These are phyloP conservation scores for Parascedosporium putredinis DNA, from an alignment of 2,329 filamentous ascomycete genomes.

Conservation along the genomic window DNA sequence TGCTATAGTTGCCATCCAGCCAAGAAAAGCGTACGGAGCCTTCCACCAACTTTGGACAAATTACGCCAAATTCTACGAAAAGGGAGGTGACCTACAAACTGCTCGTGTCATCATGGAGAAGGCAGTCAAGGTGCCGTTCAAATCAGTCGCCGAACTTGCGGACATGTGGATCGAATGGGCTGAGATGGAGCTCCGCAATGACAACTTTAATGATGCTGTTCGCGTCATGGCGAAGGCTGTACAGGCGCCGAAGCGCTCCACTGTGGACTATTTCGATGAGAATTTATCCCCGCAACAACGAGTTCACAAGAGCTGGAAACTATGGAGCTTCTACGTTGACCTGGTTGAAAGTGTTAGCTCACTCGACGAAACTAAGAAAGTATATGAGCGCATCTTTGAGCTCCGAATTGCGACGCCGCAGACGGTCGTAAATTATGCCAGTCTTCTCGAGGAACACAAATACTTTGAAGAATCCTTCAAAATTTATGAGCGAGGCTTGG, in stretches of 20 bases:
- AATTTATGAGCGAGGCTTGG: conserved; percentile 87
- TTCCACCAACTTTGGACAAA: conserved; percentile 95
- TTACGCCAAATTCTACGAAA: conserved; percentile 95
- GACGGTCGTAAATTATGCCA: conserved; percentile 97
- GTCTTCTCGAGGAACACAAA: conserved; percentile 83
- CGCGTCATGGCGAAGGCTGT: conserved; percentile 96
- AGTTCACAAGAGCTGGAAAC: conserved; percentile 97
- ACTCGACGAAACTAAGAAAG: conserved; percentile 81
- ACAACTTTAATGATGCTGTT: conserved; percentile 91
- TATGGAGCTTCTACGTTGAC: conserved; percentile 99
- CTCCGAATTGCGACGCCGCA: conserved; percentile 95
- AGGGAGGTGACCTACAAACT: conserved; percentile 70
- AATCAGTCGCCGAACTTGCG: conserved; percentile 89
- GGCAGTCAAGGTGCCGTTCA: conserved; percentile 94
- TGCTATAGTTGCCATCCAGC: conserved; percentile 84
- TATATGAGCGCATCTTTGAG: conserved; percentile 97
- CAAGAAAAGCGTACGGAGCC: conserved; percentile 85
- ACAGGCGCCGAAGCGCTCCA: conserved; percentile 93
- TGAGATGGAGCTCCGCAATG: conserved; percentile 90
- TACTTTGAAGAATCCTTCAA: conserved; percentile 99
- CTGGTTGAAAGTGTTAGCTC: conserved; percentile 89
- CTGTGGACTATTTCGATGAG: conserved; percentile 98
- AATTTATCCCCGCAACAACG: conserved; percentile 86
- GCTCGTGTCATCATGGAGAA: conserved; percentile 95
- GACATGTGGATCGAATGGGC: conserved; percentile 99